A percentile compares a stretch with the other conserved stretches of the same genome.
These are phyloP conservation scores for Diaporthe nobilis DNA, from an alignment of 2,329 filamentous ascomycete species.

Conservation along the genomic window DNA sequence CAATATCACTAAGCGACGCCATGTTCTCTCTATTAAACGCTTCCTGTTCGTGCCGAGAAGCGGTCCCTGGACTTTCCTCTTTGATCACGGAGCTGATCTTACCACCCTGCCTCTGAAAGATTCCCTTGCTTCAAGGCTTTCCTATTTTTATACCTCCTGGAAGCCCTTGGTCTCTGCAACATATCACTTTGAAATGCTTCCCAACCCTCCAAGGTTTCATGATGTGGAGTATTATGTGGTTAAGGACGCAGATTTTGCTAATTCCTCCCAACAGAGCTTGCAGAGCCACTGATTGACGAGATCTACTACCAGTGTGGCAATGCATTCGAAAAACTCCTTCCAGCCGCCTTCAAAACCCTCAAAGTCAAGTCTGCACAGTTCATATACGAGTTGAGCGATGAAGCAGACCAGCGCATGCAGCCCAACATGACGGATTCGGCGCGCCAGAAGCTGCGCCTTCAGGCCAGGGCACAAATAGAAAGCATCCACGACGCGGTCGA, in stretches of 20 bases:
- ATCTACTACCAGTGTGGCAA: background rate
- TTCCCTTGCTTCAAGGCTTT: background rate
- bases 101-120: background rate
- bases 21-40: no score
- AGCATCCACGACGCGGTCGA: background rate
- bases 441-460: background rate
- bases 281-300: background rate
- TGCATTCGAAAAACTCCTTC: background rate
- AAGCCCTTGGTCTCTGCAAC: background rate
- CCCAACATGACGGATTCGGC: background rate
- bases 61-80: background rate
- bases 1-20: background rate
- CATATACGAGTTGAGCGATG: background rate
- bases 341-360: background rate
- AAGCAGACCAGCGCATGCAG: background rate
- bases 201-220: no score
- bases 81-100: background rate
- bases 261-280: background rate
- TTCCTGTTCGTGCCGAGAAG: no score
- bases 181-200: no score
- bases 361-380: background rate
- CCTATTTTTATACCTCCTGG: background rate
- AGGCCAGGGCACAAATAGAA: background rate
- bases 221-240: no score
- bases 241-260: background rate